These are phyloP conservation scores for Hypoxylon cercidicola DNA, from an alignment of 495 filamentous ascomycete genomes.

Conservation along the genomic window DNA sequence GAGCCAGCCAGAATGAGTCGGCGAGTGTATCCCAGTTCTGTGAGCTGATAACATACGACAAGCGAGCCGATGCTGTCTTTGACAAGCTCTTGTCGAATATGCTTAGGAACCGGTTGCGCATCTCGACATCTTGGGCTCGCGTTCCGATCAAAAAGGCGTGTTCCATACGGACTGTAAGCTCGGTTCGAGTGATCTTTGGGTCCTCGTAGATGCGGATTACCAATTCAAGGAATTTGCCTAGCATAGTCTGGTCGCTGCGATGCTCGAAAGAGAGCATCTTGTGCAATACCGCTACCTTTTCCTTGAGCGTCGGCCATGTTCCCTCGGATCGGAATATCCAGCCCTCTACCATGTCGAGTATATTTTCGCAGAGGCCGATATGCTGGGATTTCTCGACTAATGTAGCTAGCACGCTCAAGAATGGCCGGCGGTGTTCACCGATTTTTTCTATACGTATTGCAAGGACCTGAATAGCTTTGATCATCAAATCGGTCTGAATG, in stretches of 20 bases:
- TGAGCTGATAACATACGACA: conserved; percentile 87
- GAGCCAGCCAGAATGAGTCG: conserved; percentile 96
- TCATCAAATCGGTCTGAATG: conserved; percentile 84
- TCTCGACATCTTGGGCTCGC: conserved; percentile 91
- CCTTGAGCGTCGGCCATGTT: conserved; percentile 94
- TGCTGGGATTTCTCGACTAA: conserved; percentile 94
- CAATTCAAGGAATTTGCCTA: conserved; percentile 92
- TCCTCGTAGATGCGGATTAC: conserved; percentile 98
- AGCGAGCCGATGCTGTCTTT: conserved; percentile 82
- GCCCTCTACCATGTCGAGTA: conserved; percentile 89
- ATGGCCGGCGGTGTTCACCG: conserved; percentile 91
- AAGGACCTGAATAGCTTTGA: conserved; percentile 93
- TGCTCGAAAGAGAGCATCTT: conserved; percentile 98
- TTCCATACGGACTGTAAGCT: conserved; percentile 95
- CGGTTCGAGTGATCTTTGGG: conserved; percentile 90
- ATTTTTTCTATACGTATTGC: conserved; percentile 91
- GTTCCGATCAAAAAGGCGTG: conserved; percentile 97
- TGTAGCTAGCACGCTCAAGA: conserved; percentile 91
- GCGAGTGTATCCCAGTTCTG: conserved; percentile 97
- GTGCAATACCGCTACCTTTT: conserved; percentile 94
- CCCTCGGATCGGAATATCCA: conserved; percentile 97
- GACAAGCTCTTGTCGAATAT: conserved; percentile 94
- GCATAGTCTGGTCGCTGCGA: conserved; percentile 79
- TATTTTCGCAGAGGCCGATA: conserved; percentile 84
- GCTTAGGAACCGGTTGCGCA: conserved; percentile 93